phyloP scores from a whole-genome alignment of 2,329 filamentous ascomycete genomes.

The Penicillium sp. region DNA sequence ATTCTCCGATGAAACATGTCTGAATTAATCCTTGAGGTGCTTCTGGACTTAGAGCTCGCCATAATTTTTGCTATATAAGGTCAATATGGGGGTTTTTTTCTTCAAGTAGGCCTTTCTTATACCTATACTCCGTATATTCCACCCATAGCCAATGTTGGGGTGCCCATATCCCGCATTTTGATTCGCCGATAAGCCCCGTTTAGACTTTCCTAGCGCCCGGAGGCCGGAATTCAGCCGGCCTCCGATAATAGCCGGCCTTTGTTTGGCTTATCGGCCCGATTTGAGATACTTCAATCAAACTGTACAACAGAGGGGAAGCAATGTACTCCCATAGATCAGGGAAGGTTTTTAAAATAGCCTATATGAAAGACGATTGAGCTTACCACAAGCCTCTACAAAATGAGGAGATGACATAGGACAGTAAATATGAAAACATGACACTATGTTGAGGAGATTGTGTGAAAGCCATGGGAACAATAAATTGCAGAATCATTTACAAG shows the following conservation, averaged over 20 bases:
- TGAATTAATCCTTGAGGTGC: not conserved
- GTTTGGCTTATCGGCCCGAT: constrained; percentile 11
- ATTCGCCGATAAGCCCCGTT: constrained; percentile 30
- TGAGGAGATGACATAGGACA: too few species aligned
- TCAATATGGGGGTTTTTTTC: constrained; percentile 9
- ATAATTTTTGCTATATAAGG: not conserved
- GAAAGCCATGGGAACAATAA: too few species aligned
- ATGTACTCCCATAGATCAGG: not conserved
- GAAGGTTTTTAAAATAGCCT: too few species aligned
- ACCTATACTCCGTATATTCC: constrained; percentile 23
- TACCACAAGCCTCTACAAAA: too few species aligned
- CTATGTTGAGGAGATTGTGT: too few species aligned
- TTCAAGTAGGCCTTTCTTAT: constrained; percentile 21
- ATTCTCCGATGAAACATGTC: not conserved
- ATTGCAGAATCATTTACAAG: too few species aligned
- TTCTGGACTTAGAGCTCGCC: not conserved
- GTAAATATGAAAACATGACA: too few species aligned
- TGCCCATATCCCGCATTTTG: constrained; percentile 6
- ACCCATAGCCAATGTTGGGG: constrained; percentile 26
- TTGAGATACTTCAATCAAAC: constrained; percentile 1
- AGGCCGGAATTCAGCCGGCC: constrained; percentile 51
- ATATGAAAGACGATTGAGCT: not conserved
- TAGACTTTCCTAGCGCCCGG: constrained; percentile 36
- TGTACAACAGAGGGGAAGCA: not conserved
- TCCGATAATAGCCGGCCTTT: constrained; percentile 40